Evolutionary conservation across 257 asterid species (phyloP).

Genomic region (Nicotiana tabacum): DNA sequence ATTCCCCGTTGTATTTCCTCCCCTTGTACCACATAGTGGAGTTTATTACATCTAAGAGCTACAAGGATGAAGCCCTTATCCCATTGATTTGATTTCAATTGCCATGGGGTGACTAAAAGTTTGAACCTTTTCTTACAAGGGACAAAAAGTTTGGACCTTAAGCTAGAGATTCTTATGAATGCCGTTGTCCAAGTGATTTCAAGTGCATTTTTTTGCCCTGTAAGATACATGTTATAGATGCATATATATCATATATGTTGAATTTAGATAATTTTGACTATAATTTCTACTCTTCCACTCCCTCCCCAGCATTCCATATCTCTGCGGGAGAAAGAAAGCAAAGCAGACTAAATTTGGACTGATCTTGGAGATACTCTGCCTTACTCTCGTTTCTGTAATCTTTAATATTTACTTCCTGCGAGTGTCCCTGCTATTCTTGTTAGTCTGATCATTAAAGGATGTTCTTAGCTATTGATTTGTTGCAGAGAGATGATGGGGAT

Average conservation of each 20-base stretch:
- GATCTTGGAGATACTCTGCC: not conserved
- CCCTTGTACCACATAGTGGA: not conserved
- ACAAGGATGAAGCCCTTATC: not conserved
- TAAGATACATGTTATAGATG: not conserved
- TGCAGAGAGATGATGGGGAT: constrained; percentile 73
- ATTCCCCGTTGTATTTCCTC: not conserved
- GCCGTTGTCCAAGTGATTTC: not conserved
- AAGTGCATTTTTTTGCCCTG: not conserved
- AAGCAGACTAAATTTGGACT: not conserved
- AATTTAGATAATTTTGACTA: not conserved
- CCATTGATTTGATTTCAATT: not conserved
- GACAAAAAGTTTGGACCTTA: not conserved
- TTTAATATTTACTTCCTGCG: not conserved
- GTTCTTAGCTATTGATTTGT: constrained; percentile 14
- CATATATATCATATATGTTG: not conserved
- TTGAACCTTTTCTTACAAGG: not conserved
- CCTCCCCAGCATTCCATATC: not conserved
- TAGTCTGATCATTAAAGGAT: constrained; percentile 1
- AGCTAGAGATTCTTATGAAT: constrained; percentile 1
- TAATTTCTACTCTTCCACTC: not conserved
- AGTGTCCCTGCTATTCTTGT: constrained; percentile 4
- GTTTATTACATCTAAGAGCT: not conserved
- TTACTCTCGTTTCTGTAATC: not conserved
- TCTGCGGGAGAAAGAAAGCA: not conserved
- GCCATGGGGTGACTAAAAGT: not conserved